phyloP scores from a whole-genome alignment of 805 yeast species.

The Metschnikowia lunata region DNA sequence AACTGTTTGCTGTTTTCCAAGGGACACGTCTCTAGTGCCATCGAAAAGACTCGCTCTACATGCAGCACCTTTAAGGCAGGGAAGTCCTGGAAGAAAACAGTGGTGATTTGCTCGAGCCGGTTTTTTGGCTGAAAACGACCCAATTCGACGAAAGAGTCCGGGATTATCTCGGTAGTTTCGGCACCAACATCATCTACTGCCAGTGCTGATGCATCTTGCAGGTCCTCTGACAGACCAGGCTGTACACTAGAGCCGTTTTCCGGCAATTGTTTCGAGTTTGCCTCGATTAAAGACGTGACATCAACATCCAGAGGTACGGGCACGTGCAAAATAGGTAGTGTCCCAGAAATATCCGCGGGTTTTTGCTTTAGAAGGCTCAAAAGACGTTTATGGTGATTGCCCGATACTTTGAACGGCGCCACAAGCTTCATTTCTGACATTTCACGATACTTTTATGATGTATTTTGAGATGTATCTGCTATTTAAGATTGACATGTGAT shows the following conservation, averaged over 20 bases:
- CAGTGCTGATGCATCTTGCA: not conserved
- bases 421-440: conserved; percentile 9
- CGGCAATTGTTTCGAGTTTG: conserved; percentile 7
- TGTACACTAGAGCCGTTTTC: not conserved
- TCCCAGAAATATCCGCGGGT: not conserved
- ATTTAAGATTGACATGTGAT: too few relatives aligned
- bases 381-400: conserved; percentile 8
- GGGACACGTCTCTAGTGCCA: conserved; percentile 13
- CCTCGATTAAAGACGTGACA: conserved; percentile 6
- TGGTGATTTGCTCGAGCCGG: conserved; percentile 32
- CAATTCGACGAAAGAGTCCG: conserved; percentile 22
- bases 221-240: not conserved
- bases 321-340: conserved; percentile 5
- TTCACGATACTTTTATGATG: not conserved
- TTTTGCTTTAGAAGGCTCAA: conserved; percentile 7
- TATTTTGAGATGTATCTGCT: too few relatives aligned
- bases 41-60: conserved; percentile 31
- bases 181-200: conserved; percentile 4
- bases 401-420: conserved; percentile 9
- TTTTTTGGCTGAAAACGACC: conserved; percentile 28
- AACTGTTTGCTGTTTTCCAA: conserved; percentile 12
- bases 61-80: conserved; percentile 25
- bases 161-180: conserved; percentile 15
- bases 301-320: conserved; percentile 11
- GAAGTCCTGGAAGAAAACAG: conserved; percentile 31